These are phyloP conservation scores for Verticillium zaregamsianum DNA, from an alignment of 2,329 filamentous ascomycete species.

Conservation along the genomic window DNA sequence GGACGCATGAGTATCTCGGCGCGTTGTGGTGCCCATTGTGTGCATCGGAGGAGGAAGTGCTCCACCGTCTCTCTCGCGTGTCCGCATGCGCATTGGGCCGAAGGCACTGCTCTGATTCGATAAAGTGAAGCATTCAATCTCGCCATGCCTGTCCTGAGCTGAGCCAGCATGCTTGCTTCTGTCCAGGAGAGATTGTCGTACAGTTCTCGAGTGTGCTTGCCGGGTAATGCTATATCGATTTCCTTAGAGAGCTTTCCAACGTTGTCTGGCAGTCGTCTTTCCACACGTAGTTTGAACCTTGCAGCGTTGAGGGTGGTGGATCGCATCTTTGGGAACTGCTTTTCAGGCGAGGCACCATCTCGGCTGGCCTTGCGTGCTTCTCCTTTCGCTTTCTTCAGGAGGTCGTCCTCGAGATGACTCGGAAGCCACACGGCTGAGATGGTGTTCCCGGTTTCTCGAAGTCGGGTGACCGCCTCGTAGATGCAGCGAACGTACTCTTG, in stretches of 20 bases:
- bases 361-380: not conserved
- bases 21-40: slow-evolving; percentile 17
- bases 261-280: slow-evolving; percentile 9
- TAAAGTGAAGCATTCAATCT: slow-evolving; percentile 15
- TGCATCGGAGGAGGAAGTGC: slow-evolving; percentile 21
- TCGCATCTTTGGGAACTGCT: slow-evolving; percentile 1
- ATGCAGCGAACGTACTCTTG: slow-evolving; percentile 14
- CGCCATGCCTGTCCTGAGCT: slow-evolving; percentile 14
- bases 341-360: not conserved
- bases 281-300: not conserved
- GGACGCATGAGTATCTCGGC: not conserved
- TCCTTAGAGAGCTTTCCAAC: slow-evolving; percentile 12
- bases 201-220: slow-evolving; percentile 12
- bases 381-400: not conserved
- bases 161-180: slow-evolving; percentile 14
- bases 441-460: not conserved
- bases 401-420: not conserved
- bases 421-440: not conserved
- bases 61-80: slow-evolving; percentile 19
- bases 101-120: slow-evolving; percentile 5
- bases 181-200: slow-evolving; percentile 14
- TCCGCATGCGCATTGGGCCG: slow-evolving; percentile 8
- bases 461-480: slow-evolving; percentile 11
- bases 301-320: not conserved
- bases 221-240: slow-evolving; percentile 12